A percentile compares a stretch with the other conserved stretches of the same genome.
These are phyloP conservation scores for Penicillium verhagenii DNA, from an alignment of 495 filamentous ascomycete species.

Conservation along the genomic window DNA sequence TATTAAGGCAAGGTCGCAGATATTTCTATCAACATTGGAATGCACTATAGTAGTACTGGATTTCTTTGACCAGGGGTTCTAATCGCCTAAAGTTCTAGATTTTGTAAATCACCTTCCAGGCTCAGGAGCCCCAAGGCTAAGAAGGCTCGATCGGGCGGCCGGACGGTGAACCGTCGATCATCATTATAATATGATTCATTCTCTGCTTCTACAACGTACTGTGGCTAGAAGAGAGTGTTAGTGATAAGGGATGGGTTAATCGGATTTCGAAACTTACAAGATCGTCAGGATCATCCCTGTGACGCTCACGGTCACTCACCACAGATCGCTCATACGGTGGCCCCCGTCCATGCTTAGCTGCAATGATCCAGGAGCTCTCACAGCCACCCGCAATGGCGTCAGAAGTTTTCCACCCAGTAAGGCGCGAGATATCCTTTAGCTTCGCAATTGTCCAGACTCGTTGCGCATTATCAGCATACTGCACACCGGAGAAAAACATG, in stretches of 20 bases:
- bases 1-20: background rate
- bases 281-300: background rate
- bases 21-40: no score
- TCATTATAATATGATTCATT: constrained; percentile 25
- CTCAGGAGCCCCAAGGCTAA: constrained; percentile 62
- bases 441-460: constrained; percentile 73
- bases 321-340: constrained; percentile 64
- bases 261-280: constrained; percentile 15
- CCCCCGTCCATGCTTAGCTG: constrained; percentile 67
- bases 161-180: constrained; percentile 51
- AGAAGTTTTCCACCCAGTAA: constrained; percentile 86
- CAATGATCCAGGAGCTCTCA: constrained; percentile 76
- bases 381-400: constrained; percentile 77
- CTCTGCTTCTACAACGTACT: constrained; percentile 19
- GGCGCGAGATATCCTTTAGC: constrained; percentile 68
- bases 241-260: background rate
- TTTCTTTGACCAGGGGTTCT: background rate
- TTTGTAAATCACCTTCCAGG: constrained; percentile 54
- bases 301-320: constrained; percentile 21
- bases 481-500: constrained; percentile 81
- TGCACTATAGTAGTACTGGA: no score
- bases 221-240: constrained; percentile 4
- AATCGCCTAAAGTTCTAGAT: constrained; percentile 31
- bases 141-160: constrained; percentile 39
- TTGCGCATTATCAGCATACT: constrained; percentile 71